Evolutionary conservation across 441 rosid genomes (phyloP), one percentile per base, ranked within the genome.

Genomic region (Gossypium davidsonii): DNA sequence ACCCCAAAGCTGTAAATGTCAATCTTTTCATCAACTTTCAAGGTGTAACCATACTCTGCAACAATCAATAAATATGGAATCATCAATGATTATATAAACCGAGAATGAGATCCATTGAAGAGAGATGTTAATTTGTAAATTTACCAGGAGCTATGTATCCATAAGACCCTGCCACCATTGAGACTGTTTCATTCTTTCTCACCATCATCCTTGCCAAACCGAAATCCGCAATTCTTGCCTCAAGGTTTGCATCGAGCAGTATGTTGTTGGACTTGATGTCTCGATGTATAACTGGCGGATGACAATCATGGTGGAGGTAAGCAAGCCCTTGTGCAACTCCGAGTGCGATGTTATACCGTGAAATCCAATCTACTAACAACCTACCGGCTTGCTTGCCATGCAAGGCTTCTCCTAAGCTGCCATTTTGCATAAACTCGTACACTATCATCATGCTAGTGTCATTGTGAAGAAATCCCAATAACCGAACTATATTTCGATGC

Each of bases 1-100:
- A 92, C 94, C 7, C 94, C 97, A 25, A 80, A 92, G 76, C 97
- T 90, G 84, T 90, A 92, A 20, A 88, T 89, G 79, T 90, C 97
- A 2, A 87, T 90, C 88, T 89, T 92, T 74, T 90, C 94, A 23
- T 92, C 96, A 2, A 92, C 94, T 80, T 90, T 89, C 82, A 87
- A 46, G 12, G 97, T 88, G 85, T 90, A 92, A 56, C 93, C 97
- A 3, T 90, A 92, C 79, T 92, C 96, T 92, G 94, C 76, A 51
- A 74, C 21, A 66, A 7, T 70, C 73, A 59, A 21, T 62, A 15
- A 48, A 53, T 53, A 18, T 17, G 58, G 9, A 3, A 53, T 1
- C 3, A 11, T 4, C n/a, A 7, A 34, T 6, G 37, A 64, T 12
- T 48, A 31, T 55, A 12, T 53, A 42, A 21, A 52, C 10, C 34